Base-by-base conservation (phyloP, 106 monocot genomes). In the Hemerocallis citrina region DNA sequence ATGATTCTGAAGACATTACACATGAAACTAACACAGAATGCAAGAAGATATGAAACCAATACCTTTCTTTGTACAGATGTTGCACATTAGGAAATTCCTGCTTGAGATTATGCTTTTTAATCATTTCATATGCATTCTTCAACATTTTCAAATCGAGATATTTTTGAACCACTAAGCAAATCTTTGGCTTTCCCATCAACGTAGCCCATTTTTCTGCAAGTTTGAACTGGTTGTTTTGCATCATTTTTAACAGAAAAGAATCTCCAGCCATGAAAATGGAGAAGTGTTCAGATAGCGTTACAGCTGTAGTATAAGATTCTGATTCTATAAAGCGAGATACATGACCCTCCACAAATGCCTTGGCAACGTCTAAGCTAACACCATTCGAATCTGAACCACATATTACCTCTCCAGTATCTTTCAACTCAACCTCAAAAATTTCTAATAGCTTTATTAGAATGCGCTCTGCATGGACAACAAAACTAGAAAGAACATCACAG, bases 111-210 rank as follows among this genome's bases (percentile, higher is more conserved):
- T 98, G 70, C 25, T 65, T 64, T 49, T 79, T 91, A 45, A 98
- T 75, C 47, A 91, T 52, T n/a, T 75, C 67, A 73, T 88, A 88
- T 12, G 96, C 96, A 52, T 68, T 64, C 72, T 98, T 98, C 43
- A 88, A 64, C 96, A 82, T 79, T 59, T 91, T 88, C 81, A 84
- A 74, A 54, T 91, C 84, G n/a, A 80, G 32, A 78, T 88, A 98
- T 58, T 79, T 98, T 57, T 82, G 74, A 52, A 98, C 73, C 39
- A 98, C 72, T 37, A 82, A 67, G 68, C 81, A 79, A 34, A 78
- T 55, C 66, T 80, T 75, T 22, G 81, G 62, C 61, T 73, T 83
- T 16, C 96, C 96, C 86, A 87, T 85, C 20, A 82, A 69, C 52
- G 60, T 37, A 36, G 96, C 91, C 81, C 77, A 91, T 55, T 88